Conservation (phyloP, 257 asterid genomes). For the Misopates orontium region DNA sequence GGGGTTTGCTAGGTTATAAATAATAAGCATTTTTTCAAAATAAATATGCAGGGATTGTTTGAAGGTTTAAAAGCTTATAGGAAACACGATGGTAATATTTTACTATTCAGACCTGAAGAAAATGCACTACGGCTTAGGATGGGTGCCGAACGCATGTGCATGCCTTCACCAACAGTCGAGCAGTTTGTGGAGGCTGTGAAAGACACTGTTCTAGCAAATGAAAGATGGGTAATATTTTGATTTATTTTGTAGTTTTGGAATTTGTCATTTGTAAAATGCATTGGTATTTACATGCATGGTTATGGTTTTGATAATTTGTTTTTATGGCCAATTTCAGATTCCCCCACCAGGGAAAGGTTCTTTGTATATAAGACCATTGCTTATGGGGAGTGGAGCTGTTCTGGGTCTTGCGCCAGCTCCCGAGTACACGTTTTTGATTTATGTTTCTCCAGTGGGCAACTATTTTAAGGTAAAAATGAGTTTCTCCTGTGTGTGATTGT, state of each 20-base stretch:
- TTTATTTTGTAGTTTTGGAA: slow-evolving; percentile 12
- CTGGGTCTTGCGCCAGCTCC: slow-evolving; percentile 99
- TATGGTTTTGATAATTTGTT: background rate
- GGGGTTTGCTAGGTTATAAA: background rate
- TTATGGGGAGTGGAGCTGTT: slow-evolving; percentile 97
- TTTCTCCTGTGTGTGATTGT: background rate
- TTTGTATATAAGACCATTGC: slow-evolving; percentile 86
- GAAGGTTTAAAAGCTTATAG: slow-evolving; percentile 91
- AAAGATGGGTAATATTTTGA: slow-evolving; percentile 79
- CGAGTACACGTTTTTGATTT: slow-evolving; percentile 86
- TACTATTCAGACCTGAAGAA: slow-evolving; percentile 87
- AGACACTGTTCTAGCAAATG: slow-evolving; percentile 79
- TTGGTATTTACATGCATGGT: slow-evolving; percentile 8
- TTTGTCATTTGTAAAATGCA: slow-evolving; percentile 6
- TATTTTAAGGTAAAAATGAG: slow-evolving; percentile 74
- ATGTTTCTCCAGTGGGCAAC: slow-evolving; percentile 94
- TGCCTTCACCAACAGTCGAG: slow-evolving; percentile 90
- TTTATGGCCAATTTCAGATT: slow-evolving; percentile 48
- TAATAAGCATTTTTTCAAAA: slow-evolving; percentile 3
- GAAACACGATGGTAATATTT: slow-evolving; percentile 75
- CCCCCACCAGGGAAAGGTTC: slow-evolving; percentile 99
- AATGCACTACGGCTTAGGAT: slow-evolving; percentile 64
- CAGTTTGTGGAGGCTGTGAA: slow-evolving; percentile 90
- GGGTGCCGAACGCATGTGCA: slow-evolving; percentile 98
- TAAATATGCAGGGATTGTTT: slow-evolving; percentile 67